Evolutionary conservation across 208 protist genomes (phyloP).

Genomic region (Crithidia brevicula): DNA sequence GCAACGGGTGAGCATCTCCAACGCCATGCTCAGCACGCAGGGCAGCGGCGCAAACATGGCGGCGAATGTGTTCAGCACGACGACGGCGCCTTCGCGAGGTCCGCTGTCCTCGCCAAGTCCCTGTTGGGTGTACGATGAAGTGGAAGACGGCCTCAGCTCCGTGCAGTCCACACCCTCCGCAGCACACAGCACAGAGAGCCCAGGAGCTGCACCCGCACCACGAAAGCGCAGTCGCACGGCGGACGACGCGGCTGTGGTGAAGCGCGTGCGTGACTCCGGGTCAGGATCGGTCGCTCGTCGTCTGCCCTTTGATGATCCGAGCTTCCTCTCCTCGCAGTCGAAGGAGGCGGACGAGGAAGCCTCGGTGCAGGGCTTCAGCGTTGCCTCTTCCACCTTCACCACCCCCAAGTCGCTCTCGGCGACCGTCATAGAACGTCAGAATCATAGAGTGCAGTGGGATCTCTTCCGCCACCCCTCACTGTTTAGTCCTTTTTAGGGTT

Average conservation of each 20-base stretch:
- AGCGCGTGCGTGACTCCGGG: too few relatives aligned
- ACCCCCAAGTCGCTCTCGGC: slow-evolving; percentile 35
- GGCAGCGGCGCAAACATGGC: not conserved
- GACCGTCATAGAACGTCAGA: slow-evolving; percentile 47
- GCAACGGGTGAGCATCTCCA: not conserved
- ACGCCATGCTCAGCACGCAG: not conserved
- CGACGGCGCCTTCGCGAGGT: too few relatives aligned
- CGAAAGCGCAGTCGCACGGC: slow-evolving; percentile 6
- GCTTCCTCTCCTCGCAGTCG: not conserved
- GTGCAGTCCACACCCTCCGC: slow-evolving; percentile 19
- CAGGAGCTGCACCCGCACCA: not conserved
- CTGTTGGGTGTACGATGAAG: slow-evolving; percentile 26
- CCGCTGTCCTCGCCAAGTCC: not conserved
- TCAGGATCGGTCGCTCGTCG: too few relatives aligned
- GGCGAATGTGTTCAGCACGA: too few relatives aligned
- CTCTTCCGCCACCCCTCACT: slow-evolving; percentile 28
- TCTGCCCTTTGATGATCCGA: too few relatives aligned
- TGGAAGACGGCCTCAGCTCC: slow-evolving; percentile 10
- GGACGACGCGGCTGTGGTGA: too few relatives aligned
- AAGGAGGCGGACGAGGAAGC: not conserved
- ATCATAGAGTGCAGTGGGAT: slow-evolving; percentile 33
- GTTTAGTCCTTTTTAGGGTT: slow-evolving; percentile 24
- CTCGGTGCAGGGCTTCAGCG: not conserved
- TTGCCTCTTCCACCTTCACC: not conserved
- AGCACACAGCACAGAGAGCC: slow-evolving; percentile 16